Evolutionary conservation across 2,329 filamentous ascomycete genomes (phyloP).

Genomic region (Boeremia lycopersici): DNA sequence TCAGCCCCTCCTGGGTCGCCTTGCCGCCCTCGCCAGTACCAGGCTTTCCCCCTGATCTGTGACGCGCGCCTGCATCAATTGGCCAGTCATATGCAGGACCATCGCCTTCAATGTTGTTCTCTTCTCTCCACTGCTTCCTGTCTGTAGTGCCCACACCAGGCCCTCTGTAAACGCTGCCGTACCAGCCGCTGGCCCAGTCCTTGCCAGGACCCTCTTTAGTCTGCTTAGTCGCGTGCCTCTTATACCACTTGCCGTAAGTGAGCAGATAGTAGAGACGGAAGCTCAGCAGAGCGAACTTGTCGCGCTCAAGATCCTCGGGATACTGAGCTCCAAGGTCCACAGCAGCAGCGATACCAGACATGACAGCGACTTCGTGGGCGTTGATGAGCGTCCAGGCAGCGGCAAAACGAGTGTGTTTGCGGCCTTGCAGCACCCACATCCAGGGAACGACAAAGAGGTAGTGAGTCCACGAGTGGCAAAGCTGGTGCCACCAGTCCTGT

Average conservation of each 20-base stretch:
- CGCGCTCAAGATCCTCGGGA: conserved; percentile 65
- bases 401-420: conserved; percentile 66
- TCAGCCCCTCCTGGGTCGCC: conserved; percentile 11
- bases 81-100: conserved; percentile 19
- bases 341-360: conserved; percentile 73
- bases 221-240: conserved; percentile 49
- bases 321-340: conserved; percentile 72
- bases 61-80: conserved; percentile 20
- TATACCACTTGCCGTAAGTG: conserved; percentile 67
- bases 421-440: conserved; percentile 74
- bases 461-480: conserved; percentile 68
- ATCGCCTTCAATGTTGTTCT: conserved; percentile 41
- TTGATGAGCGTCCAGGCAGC: conserved; percentile 73
- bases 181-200: conserved; percentile 63
- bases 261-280: conserved; percentile 68
- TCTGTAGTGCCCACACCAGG: conserved; percentile 62
- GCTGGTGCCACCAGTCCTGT: conserved; percentile 71
- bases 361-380: conserved; percentile 72
- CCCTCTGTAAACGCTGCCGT: conserved; percentile 65
- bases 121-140: conserved; percentile 60
- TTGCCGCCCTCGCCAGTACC: conserved; percentile 15
- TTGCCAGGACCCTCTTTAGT: conserved; percentile 57
- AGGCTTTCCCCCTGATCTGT: conserved; percentile 9
- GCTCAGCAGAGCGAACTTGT: conserved; percentile 64
- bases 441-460: conserved; percentile 70